Percentiles rank a stretch among this genome's conserved stretches.
Evolutionary conservation across 1,284 basidiomycete species (phyloP).

Genomic region (Blastosporella zonata): DNA sequence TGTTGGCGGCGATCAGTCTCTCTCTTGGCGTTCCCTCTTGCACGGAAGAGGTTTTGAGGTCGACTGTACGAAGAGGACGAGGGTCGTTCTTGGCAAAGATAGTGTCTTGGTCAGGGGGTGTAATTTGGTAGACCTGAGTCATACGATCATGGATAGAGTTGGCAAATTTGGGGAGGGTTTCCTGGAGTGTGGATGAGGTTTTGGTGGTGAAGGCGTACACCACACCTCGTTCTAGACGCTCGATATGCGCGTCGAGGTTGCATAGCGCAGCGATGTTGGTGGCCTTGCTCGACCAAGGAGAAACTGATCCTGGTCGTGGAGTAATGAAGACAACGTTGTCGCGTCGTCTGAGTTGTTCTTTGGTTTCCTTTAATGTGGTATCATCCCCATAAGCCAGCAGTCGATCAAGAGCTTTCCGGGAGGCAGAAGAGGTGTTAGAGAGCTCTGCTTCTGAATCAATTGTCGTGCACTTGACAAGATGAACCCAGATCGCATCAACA

Average conservation of each 20-base stretch:
- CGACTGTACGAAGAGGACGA: slow-evolving; percentile 70
- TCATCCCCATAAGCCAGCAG: slow-evolving; percentile 91
- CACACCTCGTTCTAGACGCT: slow-evolving; percentile 83
- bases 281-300: slow-evolving; percentile 93
- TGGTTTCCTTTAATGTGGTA: slow-evolving; percentile 47
- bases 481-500: slow-evolving; percentile 84
- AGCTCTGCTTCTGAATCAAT: slow-evolving; percentile 49
- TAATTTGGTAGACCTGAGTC: slow-evolving; percentile 78
- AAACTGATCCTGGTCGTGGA: slow-evolving; percentile 65
- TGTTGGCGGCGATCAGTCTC: slow-evolving; percentile 78
- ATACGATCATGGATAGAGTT: slow-evolving; percentile 90
- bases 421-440: slow-evolving; percentile 38
- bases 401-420: slow-evolving; percentile 60
- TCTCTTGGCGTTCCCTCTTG: slow-evolving; percentile 37
- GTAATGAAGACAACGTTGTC: slow-evolving; percentile 66
- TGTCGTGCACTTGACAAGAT: slow-evolving; percentile 73
- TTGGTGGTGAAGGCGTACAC: slow-evolving; percentile 67
- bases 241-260: slow-evolving; percentile 67
- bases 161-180: slow-evolving; percentile 49
- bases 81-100: slow-evolving; percentile 76
- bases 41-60: slow-evolving; percentile 37
- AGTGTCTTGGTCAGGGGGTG: slow-evolving; percentile 54
- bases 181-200: slow-evolving; percentile 38
- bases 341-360: slow-evolving; percentile 35
- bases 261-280: slow-evolving; percentile 94